Base-by-base conservation (phyloP, 1,284 basidiomycete species). In the Wolfiporia cocos region DNA sequence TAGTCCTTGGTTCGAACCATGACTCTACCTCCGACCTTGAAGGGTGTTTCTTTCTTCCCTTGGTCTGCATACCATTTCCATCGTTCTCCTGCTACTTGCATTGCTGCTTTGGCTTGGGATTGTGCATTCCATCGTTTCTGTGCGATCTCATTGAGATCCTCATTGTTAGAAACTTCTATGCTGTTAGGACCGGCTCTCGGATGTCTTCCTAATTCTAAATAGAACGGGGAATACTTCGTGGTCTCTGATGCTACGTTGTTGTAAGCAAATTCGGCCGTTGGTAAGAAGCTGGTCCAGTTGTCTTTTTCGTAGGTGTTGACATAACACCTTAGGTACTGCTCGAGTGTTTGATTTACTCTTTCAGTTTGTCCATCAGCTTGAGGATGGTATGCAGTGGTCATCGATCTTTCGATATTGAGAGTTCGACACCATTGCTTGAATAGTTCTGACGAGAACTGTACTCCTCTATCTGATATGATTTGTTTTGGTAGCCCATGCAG, bases 321-420 rank as follows among this genome's bases (percentile, higher is more conserved):
- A 56, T 42, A 65, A 70, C 5, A 57, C 3, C 58, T 55, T 2
- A 74, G 53, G 46, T 64, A 69, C 1, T 58, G 56, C 49, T 75
- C 66, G 1, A 76, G 46, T 0, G 50, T 56, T 19, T 49, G 52
- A 15, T 54, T 55, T 12, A 37, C 41, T 14, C 43, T 23, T 33
- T 56, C 49, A 3, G 49, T 32, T 48, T 72, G 66, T 0, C 73
- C 67, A 42, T 76, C 65, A 0, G 66, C 60, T 44, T 73, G 56
- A 0, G 69, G 70, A 43, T 73, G 67, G 58, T 17, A 57, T 47
- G 33, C 59, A 40, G 51, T 42, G 33, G 50, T 49, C 5, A 33
- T 15, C 7, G 43, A 32, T 5, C 26, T 18, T 2, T 50, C 24
- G 12, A 59, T 55, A 3, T 48, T 57, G 1, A 68, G 46, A 1